Evolutionary conservation across 2,329 filamentous ascomycete species (phyloP), one percentile per base, ranked within the genome.

Genomic region (Chaetomium olivaceum): DNA sequence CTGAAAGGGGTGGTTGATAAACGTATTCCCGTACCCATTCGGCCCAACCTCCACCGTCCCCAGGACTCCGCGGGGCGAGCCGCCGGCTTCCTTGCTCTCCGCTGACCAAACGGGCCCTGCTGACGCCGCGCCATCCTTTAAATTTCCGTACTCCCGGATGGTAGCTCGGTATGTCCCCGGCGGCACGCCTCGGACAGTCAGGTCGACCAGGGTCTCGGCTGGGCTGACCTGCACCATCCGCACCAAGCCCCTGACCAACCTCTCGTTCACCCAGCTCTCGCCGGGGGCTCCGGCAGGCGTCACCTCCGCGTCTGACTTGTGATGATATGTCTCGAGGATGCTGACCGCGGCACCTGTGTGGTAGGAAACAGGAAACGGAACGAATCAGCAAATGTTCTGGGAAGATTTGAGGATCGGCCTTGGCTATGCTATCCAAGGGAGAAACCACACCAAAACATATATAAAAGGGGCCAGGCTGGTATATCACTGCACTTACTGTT

Each of bases 191-290:
- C 89, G 89, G 68, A 98, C 83, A 16, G 92, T 96, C 71, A 98
- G 81, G 78, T 99, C 95, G 69, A 98, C 84, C 62, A 98, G 81
- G 14, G 93, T 97, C 73, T 91, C 84, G 51, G 84, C 87, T 3
- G 90, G 84, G 60, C 87, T 88, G 59, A 97, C 92, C 75, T 98
- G 92, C 51, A 99, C 94, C 90, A 99, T 96, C 71, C 95, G 88
- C 68, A 91, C 92, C 50, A 99, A 82, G 31, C 95, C 95, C 71
- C 91, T 87, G 61, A 99, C 93, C 72, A 91, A 79, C 58, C 85
- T 74, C 65, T 78, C 73, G 56, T 76, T 76, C 61, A 72, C 73
- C 68, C 68, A 70, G 64, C 72, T 73, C 63, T 74, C 74, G 58
- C 64, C 72, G 9, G 71, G 69, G 25, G 70, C 57, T 68, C 72